Evolutionary conservation across 2,329 filamentous ascomycete genomes (phyloP).

Genomic region (Ceratocystis albifundus): DNA sequence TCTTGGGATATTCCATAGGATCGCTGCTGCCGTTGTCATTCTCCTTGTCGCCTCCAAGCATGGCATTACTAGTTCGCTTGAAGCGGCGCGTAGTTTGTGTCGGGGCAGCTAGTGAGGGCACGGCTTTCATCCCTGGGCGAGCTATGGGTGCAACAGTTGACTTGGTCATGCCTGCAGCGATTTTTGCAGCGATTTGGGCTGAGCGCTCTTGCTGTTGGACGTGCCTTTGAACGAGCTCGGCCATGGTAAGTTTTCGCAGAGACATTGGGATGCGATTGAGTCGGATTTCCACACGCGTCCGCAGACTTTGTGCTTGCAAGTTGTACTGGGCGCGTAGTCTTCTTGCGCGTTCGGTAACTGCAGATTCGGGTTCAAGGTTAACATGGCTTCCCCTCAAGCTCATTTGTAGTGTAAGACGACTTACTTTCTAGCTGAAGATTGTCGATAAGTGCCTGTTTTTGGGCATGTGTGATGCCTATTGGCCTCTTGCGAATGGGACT

Average conservation of each 20-base stretch:
- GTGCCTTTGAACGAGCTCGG: conserved; percentile 54
- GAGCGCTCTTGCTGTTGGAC: conserved; percentile 34
- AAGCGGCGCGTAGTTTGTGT: conserved; percentile 20
- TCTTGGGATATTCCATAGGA: conserved; percentile 56
- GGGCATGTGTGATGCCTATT: conserved; percentile 51
- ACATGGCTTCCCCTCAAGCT: conserved; percentile 7
- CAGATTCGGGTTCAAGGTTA: not conserved
- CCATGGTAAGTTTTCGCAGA: conserved; percentile 69
- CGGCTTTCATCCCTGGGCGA: conserved; percentile 24
- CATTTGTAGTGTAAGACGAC: conserved; percentile 27
- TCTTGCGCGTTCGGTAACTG: conserved; percentile 77
- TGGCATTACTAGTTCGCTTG: conserved; percentile 45
- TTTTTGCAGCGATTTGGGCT: conserved; percentile 21
- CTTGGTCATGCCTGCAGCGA: conserved; percentile 29
- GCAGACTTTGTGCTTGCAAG: conserved; percentile 73
- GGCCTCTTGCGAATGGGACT: conserved; percentile 53
- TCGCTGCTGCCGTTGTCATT: conserved; percentile 42
- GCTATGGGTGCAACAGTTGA: conserved; percentile 26
- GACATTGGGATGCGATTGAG: conserved; percentile 80
- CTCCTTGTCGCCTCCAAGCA: conserved; percentile 58
- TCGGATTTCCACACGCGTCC: conserved; percentile 79
- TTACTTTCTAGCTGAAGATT: conserved; percentile 81
- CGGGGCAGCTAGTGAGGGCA: conserved; percentile 16
- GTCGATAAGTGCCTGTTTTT: conserved; percentile 80
- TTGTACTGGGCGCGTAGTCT: conserved; percentile 82